phyloP scores from a whole-genome alignment of 2,329 filamentous ascomycete genomes.

The Aureobasidium sp. region DNA sequence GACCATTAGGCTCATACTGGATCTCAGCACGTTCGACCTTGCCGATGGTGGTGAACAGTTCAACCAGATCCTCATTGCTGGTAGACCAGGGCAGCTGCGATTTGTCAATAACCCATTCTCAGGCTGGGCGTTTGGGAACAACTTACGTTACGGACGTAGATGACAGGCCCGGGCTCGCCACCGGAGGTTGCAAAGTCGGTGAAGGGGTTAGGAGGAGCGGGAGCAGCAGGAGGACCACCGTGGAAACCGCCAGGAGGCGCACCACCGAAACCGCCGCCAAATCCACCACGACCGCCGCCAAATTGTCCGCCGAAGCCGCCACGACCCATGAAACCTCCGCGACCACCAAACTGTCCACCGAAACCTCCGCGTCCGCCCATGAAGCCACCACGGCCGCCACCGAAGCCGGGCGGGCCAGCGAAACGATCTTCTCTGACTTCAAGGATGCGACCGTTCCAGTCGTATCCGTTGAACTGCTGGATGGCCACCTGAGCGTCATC shows the following conservation, averaged over 20 bases:
- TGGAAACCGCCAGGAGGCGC: conserved; percentile 35
- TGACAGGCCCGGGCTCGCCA: conserved; percentile 71
- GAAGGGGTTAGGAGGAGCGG: conserved; percentile 73
- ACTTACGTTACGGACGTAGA: conserved; percentile 96
- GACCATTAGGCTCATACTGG: conserved; percentile 93
- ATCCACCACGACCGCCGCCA: conserved; percentile 30
- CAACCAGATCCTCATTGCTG: conserved; percentile 93
- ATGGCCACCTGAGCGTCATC: conserved; percentile 96
- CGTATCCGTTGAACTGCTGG: conserved; percentile 95
- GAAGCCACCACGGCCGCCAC: conserved; percentile 32
- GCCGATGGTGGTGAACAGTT: conserved; percentile 95
- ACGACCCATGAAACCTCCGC: conserved; percentile 42
- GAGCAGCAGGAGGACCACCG: conserved; percentile 38
- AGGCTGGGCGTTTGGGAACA: conserved; percentile 9
- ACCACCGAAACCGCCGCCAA: conserved; percentile 26
- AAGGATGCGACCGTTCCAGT: conserved; percentile 89
- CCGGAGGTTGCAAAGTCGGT: conserved; percentile 86
- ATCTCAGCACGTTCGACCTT: conserved; percentile 99
- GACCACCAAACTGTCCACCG: conserved; percentile 28
- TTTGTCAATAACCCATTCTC: conserved; percentile 23
- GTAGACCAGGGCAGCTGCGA: conserved; percentile 91
- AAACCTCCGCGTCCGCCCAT: conserved; percentile 27
- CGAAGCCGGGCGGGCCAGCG: conserved; percentile 49
- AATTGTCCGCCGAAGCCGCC: conserved; percentile 46
- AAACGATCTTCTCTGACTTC: conserved; percentile 97